Conservation (phyloP, 257 asterid species). For the Prunella vulgaris region DNA sequence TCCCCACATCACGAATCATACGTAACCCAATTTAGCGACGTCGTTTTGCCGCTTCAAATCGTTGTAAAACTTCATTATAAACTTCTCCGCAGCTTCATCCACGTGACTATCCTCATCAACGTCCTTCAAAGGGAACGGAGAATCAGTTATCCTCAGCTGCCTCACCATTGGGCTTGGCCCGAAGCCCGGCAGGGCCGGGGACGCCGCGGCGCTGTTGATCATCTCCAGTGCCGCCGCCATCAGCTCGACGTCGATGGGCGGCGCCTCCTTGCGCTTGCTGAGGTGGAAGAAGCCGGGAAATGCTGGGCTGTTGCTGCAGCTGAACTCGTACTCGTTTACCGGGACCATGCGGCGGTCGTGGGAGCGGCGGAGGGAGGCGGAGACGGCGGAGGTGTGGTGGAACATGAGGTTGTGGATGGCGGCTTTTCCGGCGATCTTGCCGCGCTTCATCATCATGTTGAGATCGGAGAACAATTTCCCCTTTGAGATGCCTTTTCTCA, state of each 20-base stretch:
- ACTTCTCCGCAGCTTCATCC: constrained; percentile 65
- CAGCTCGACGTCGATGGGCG: constrained; percentile 27
- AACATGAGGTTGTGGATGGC: constrained; percentile 63
- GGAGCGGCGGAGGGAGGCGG: constrained; percentile 27
- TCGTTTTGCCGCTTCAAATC: constrained; percentile 47
- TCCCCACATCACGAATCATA: constrained; percentile 19
- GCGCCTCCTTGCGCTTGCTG: constrained; percentile 37
- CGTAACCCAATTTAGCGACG: constrained; percentile 8
- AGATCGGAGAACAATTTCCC: constrained; percentile 57
- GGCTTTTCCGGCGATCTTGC: constrained; percentile 76
- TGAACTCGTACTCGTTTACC: constrained; percentile 56
- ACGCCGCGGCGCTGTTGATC: constrained; percentile 39
- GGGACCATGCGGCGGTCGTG: constrained; percentile 14
- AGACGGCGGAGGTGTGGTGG: constrained; percentile 45
- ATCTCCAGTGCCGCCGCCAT: constrained; percentile 42
- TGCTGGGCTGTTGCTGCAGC: constrained; percentile 77
- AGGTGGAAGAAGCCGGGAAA: constrained; percentile 32
- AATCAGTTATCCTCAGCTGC: constrained; percentile 70
- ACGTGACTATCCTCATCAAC: constrained; percentile 37
- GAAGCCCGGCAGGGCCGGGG: constrained; percentile 71
- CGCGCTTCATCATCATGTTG: constrained; percentile 61
- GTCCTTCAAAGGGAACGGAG: constrained; percentile 48
- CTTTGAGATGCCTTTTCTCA: constrained; percentile 67
- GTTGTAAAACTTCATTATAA: constrained; percentile 49
- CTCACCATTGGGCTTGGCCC: constrained; percentile 70